Evolutionary conservation across 805 yeast species (phyloP).

Genomic region (Debaryomyces hansenii): DNA sequence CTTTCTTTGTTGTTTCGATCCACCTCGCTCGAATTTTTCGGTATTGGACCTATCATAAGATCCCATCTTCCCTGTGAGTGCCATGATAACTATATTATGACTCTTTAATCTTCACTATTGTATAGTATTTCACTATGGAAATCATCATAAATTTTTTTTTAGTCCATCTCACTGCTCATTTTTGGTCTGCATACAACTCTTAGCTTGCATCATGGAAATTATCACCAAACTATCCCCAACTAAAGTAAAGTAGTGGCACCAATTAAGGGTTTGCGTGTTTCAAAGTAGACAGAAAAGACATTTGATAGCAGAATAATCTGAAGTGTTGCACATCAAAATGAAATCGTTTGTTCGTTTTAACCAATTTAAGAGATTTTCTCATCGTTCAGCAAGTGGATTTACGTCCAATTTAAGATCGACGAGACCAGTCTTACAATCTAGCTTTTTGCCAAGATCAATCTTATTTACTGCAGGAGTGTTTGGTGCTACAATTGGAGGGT

Average conservation of each 20-base stretch:
- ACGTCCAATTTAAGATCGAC: not conserved
- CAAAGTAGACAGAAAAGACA: not conserved
- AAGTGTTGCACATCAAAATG: not conserved
- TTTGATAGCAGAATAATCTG: not conserved
- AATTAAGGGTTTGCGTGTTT: not conserved
- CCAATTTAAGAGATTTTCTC: constrained; percentile 1
- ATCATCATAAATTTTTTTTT: constrained; percentile 38
- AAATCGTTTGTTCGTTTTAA: not conserved
- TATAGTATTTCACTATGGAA: constrained; percentile 13
- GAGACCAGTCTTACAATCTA: constrained; percentile 11
- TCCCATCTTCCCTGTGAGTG: constrained; percentile 20
- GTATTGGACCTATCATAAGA: constrained; percentile 19
- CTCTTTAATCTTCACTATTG: not conserved
- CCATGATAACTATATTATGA: constrained; percentile 11
- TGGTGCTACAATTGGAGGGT: constrained; percentile 41
- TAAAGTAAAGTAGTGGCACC: not conserved
- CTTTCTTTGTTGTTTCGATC: constrained; percentile 13
- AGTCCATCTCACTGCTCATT: constrained; percentile 1
- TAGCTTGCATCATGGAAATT: too few species aligned
- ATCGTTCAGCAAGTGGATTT: not conserved
- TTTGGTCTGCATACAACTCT: constrained; percentile 1
- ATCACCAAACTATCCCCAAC: too few species aligned
- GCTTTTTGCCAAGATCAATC: constrained; percentile 16
- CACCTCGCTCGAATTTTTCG: constrained; percentile 29
- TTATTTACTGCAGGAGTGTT: constrained; percentile 15